Conservation (phyloP, 805 yeast genomes). For the Ogataea siamensis region DNA sequence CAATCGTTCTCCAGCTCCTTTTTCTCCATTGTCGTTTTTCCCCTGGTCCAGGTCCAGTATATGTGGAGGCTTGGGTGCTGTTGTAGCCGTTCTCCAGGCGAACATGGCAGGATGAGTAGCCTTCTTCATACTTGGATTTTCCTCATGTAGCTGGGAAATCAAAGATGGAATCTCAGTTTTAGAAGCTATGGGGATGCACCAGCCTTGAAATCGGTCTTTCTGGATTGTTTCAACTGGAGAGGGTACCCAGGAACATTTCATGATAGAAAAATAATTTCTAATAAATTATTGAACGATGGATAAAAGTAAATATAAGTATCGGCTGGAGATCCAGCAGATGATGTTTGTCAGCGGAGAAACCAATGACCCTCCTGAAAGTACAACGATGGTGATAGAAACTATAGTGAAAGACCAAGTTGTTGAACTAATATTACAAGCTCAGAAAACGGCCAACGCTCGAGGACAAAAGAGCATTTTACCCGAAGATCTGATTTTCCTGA, state of each 20-base stretch:
- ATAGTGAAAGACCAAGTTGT: constrained; percentile 93
- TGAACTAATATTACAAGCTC: constrained; percentile 73
- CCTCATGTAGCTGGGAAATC: constrained; percentile 40
- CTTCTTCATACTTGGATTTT: constrained; percentile 48
- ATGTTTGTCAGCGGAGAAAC: constrained; percentile 98
- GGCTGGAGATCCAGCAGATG: constrained; percentile 96
- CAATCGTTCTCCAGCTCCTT: constrained; percentile 66
- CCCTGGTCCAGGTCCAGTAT: constrained; percentile 49
- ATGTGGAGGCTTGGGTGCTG: constrained; percentile 12
- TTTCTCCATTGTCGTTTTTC: constrained; percentile 67
- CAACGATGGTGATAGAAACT: constrained; percentile 91
- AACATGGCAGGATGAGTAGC: constrained; percentile 73
- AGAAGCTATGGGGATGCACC: constrained; percentile 42
- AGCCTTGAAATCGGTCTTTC: constrained; percentile 68
- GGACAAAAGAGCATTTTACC: constrained; percentile 84
- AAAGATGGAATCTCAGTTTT: constrained; percentile 43
- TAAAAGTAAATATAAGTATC: constrained; percentile 62
- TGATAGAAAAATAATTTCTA: constrained; percentile 4
- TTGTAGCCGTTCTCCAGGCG: constrained; percentile 63
- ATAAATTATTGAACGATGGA: constrained; percentile 12
- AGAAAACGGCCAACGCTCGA: constrained; percentile 70
- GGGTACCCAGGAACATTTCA: constrained; percentile 36
- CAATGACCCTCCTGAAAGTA: constrained; percentile 88
- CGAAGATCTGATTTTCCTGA: constrained; percentile 89
- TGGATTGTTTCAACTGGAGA: constrained; percentile 44